These are phyloP conservation scores for Emmonsiellopsis sp. DNA, from an alignment of 2,329 filamentous ascomycete genomes.

Conservation along the genomic window DNA sequence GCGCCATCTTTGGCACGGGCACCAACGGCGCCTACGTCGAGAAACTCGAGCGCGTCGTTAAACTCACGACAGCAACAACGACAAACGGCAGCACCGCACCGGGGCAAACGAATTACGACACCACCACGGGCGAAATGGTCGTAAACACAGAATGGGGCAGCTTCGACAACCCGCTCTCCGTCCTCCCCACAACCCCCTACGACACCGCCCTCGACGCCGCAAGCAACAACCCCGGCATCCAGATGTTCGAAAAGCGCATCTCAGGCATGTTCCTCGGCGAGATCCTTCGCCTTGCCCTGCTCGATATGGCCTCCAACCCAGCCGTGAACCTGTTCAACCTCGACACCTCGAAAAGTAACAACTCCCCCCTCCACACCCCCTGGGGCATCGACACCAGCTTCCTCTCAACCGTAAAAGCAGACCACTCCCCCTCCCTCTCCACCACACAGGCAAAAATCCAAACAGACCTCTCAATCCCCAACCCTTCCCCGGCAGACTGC, in stretches of 20 bases:
- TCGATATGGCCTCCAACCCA: conserved; percentile 62
- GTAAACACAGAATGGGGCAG: conserved; percentile 98
- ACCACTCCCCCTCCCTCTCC: conserved; percentile 62
- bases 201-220: conserved; percentile 69
- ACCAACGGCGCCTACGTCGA: conserved; percentile 98
- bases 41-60: conserved; percentile 77
- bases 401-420: conserved; percentile 76
- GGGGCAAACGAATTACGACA: conserved; percentile 51
- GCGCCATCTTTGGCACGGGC: conserved; percentile 93
- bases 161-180: conserved; percentile 87
- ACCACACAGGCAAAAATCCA: conserved; percentile 71
- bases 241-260: conserved; percentile 98
- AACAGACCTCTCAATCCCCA: conserved; percentile 64
- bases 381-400: conserved; percentile 92
- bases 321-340: conserved; percentile 65
- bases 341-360: conserved; percentile 38
- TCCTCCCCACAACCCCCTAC: conserved; percentile 77
- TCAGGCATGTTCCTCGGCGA: conserved; percentile 98
- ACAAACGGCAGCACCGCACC: conserved; percentile 12
- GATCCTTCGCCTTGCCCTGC: conserved; percentile 69
- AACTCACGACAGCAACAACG: conserved; percentile 52
- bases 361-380: conserved; percentile 58
- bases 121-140: conserved; percentile 84
- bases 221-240: conserved; percentile 83
- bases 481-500: conserved; percentile 72